Evolutionary conservation across 2,329 filamentous ascomycete genomes (phyloP).

Genomic region (Berkeleyomyces basicola): DNA sequence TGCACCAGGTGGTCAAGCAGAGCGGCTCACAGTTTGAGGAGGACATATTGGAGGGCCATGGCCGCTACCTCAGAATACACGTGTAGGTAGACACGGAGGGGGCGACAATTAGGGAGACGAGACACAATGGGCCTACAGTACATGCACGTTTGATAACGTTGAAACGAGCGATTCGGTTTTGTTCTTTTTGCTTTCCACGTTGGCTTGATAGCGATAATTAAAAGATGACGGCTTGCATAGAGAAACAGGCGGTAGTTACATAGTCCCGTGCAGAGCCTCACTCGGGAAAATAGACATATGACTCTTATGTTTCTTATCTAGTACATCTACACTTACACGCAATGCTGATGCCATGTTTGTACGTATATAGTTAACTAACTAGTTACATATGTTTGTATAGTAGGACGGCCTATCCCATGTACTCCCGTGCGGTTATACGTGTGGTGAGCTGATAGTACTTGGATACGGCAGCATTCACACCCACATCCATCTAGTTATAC

Average conservation of each 20-base stretch:
- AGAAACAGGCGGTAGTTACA: not conserved
- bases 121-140: not conserved
- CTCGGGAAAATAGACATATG: not conserved
- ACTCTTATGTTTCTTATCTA: not conserved
- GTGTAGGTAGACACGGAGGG: not conserved
- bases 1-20: slow-evolving; percentile 1
- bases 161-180: not conserved
- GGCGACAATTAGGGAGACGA: not conserved
- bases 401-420: not conserved
- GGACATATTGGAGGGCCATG: slow-evolving; percentile 6
- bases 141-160: not conserved
- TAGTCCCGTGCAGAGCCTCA: not conserved
- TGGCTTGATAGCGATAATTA: not conserved
- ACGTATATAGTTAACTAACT: too few relatives aligned
- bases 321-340: not conserved
- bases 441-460: not conserved
- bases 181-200: not conserved
- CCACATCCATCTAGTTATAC: too few relatives aligned
- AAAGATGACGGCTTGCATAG: not conserved
- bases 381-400: too few relatives aligned
- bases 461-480: too few relatives aligned
- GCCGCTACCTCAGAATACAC: slow-evolving; percentile 10
- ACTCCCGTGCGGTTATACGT: not conserved
- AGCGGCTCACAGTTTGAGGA: slow-evolving; percentile 7
- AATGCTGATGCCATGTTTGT: not conserved